These are phyloP conservation scores for Apiospora sp. DNA, from an alignment of 2,329 filamentous ascomycete genomes.

Conservation along the genomic window DNA sequence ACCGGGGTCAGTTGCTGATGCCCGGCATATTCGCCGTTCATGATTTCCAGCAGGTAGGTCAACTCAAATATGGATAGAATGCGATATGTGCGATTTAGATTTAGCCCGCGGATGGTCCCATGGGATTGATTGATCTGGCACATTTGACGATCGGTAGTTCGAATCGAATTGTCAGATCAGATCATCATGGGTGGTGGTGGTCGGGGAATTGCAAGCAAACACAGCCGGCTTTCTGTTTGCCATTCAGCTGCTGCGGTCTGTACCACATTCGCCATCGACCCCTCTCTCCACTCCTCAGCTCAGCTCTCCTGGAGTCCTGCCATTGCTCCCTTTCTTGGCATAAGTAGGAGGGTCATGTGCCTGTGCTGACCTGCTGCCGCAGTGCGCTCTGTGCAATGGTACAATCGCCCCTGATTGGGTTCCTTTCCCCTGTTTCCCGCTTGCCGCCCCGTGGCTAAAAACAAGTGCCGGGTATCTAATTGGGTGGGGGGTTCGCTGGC, in stretches of 20 bases:
- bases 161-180: neutral
- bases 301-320: neutral
- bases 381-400: neutral
- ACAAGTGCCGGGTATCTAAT: neutral
- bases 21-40: neutral
- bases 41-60: neutral
- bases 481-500: neutral
- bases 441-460: neutral
- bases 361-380: neutral
- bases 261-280: neutral
- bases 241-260: neutral
- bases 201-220: neutral
- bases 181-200: neutral
- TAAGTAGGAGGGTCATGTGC: neutral
- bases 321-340: slow-evolving; percentile 1
- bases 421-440: neutral
- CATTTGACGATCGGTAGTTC: neutral
- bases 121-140: neutral
- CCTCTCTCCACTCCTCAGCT: neutral
- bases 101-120: neutral
- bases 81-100: neutral
- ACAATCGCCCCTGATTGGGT: neutral
- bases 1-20: neutral
- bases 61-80: neutral
- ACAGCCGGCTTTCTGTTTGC: neutral